phyloP scores from a whole-genome alignment of 2,329 filamentous ascomycete genomes.

The Fusarium sp. region DNA sequence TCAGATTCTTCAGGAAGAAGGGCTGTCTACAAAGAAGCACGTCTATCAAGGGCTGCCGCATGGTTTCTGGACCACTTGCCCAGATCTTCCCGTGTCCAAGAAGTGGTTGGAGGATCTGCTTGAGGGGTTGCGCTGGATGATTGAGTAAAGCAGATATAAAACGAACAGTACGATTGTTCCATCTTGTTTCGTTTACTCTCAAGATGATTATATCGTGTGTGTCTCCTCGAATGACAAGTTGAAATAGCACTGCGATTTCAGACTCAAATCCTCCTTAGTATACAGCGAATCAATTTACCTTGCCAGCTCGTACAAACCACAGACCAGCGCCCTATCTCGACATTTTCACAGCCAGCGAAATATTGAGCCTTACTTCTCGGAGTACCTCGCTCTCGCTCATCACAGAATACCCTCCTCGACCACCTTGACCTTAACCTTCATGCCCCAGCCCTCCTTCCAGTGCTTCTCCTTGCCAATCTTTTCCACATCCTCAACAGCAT shows the following conservation, averaged over 20 bases:
- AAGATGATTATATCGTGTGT: not conserved
- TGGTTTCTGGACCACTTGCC: slow-evolving; percentile 55
- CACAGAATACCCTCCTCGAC: slow-evolving; percentile 48
- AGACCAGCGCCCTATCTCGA: not conserved
- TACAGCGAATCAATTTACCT: not conserved
- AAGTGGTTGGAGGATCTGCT: slow-evolving; percentile 47
- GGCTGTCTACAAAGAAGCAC: slow-evolving; percentile 52
- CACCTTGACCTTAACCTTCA: slow-evolving; percentile 51
- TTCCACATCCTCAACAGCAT: slow-evolving; percentile 57
- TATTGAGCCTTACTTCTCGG: not conserved
- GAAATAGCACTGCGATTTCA: not conserved
- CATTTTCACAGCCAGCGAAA: not conserved
- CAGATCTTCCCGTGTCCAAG: slow-evolving; percentile 45
- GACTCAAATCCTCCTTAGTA: not conserved
- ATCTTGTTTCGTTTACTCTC: not conserved
- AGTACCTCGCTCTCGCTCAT: not conserved
- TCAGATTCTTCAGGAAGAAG: slow-evolving; percentile 47
- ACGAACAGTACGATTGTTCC: too few species aligned
- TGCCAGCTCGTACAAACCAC: not conserved
- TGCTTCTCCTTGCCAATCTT: slow-evolving; percentile 72
- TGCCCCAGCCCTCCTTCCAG: slow-evolving; percentile 57
- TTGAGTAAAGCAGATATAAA: slow-evolving; percentile 10
- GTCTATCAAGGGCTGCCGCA: slow-evolving; percentile 56
- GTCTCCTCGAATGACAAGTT: not conserved
- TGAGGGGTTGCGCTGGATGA: slow-evolving; percentile 37